Evolutionary conservation across 2,329 filamentous ascomycete genomes (phyloP).

Genomic region (Pestalotiopsis sp.): DNA sequence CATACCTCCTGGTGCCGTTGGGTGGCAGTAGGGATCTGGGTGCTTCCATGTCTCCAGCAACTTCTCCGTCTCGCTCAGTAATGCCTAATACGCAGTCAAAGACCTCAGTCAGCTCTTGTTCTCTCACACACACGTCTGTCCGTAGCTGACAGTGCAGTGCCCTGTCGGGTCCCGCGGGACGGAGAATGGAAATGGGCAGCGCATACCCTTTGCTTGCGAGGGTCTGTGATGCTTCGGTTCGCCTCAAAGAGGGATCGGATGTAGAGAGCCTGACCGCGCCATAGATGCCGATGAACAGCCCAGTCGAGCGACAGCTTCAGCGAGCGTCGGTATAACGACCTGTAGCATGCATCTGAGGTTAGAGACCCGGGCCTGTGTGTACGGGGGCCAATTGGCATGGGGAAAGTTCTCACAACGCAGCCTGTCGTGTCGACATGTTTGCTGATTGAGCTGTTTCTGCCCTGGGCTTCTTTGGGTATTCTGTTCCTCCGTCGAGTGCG

Average conservation of each 20-base stretch:
- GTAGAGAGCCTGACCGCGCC: slow-evolving; percentile 95
- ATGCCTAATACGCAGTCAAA: slow-evolving; percentile 55
- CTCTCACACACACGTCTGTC: neutral
- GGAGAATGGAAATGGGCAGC: neutral
- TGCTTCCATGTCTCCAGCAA: slow-evolving; percentile 95
- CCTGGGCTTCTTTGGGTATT: neutral
- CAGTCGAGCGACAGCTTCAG: slow-evolving; percentile 94
- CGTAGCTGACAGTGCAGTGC: neutral
- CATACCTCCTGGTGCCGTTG: slow-evolving; percentile 90
- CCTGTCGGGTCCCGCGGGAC: neutral
- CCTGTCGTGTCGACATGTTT: slow-evolving; percentile 49
- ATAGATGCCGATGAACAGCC: slow-evolving; percentile 89
- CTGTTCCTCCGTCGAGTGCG: neutral
- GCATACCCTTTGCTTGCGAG: slow-evolving; percentile 80
- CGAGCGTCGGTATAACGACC: slow-evolving; percentile 85
- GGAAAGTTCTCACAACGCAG: slow-evolving; percentile 50
- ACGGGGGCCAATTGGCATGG: no score
- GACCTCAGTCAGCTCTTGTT: neutral
- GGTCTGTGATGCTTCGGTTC: slow-evolving; percentile 82
- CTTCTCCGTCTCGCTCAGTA: slow-evolving; percentile 87
- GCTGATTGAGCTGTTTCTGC: slow-evolving; percentile 15
- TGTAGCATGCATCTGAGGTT: slow-evolving; percentile 30
- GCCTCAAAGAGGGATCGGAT: slow-evolving; percentile 95
- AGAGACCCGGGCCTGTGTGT: slow-evolving; percentile 14
- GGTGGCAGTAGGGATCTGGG: slow-evolving; percentile 87